A percentile compares a stretch with the other conserved stretches of the same genome.
These are phyloP conservation scores for Rubia occidens DNA, from an alignment of 305 asterid genomes.

Conservation along the genomic window DNA sequence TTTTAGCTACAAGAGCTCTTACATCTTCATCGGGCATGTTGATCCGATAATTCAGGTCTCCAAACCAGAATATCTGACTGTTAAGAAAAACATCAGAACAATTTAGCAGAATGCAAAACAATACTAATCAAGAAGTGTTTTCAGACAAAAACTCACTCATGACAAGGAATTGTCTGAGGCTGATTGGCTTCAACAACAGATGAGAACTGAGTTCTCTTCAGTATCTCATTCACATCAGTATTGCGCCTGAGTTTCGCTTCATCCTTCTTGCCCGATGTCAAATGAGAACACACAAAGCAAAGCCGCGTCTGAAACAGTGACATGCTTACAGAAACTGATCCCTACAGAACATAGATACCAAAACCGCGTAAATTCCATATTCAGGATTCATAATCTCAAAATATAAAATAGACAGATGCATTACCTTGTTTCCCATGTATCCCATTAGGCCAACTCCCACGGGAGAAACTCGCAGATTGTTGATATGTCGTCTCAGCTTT, in stretches of 20 bases:
- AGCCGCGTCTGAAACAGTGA: constrained; percentile 69
- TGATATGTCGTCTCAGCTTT: constrained; percentile 63
- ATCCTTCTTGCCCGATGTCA: constrained; percentile 76
- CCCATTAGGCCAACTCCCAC: constrained; percentile 97
- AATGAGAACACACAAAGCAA: constrained; percentile 90
- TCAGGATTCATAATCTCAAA: neutral
- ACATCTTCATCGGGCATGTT: constrained; percentile 52
- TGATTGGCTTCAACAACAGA: constrained; percentile 52
- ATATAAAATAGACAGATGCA: neutral
- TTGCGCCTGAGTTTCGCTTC: constrained; percentile 75
- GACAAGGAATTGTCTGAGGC: constrained; percentile 77
- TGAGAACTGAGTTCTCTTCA: constrained; percentile 69
- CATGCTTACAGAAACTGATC: constrained; percentile 91
- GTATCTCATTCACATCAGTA: constrained; percentile 64
- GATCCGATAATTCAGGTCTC: constrained; percentile 76
- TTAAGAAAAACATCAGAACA: constrained; percentile 16
- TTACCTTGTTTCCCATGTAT: constrained; percentile 93
- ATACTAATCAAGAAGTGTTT: neutral
- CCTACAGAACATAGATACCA: constrained; percentile 35
- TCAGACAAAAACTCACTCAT: constrained; percentile 49
- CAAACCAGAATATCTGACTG: constrained; percentile 92
- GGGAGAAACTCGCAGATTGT: constrained; percentile 76
- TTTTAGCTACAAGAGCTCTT: constrained; percentile 49
- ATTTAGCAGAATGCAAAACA: neutral
- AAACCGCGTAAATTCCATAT: neutral